These are phyloP conservation scores for Coemansia sp. DNA, from an alignment of 192 early-diverging fungal genomes.

Conservation along the genomic window DNA sequence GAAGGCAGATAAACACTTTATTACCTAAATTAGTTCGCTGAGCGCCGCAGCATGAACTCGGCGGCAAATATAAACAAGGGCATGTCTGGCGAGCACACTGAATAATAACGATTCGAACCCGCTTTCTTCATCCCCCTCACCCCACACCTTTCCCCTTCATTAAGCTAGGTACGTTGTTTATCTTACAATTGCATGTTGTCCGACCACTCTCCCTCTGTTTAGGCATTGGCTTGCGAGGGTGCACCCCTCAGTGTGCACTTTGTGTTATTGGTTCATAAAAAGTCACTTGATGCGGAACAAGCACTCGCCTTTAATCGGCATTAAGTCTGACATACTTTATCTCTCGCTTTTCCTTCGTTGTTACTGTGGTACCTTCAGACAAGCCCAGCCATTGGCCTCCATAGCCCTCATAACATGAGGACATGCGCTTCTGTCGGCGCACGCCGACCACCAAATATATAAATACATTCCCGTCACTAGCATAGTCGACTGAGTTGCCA, in stretches of 20 bases:
- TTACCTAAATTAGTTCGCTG: neutral
- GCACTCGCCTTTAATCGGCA: too few relatives aligned
- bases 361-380: neutral
- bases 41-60: neutral
- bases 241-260: neutral
- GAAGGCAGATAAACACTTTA: neutral
- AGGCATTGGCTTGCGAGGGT: neutral
- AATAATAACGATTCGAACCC: neutral
- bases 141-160: neutral
- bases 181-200: neutral
- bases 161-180: neutral
- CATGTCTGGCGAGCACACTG: neutral
- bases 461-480: neutral
- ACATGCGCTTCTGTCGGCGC: neutral
- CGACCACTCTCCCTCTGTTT: neutral
- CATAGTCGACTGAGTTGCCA: neutral
- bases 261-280: neutral
- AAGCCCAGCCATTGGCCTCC: neutral
- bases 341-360: neutral
- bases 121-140: neutral
- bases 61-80: constrained; percentile 2
- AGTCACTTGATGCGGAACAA: neutral
- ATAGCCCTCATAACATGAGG: neutral
- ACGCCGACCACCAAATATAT: neutral
- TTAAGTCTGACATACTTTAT: neutral